phyloP scores from a whole-genome alignment of 2,329 filamentous ascomycete species.

The Fusarium drepaniforme region DNA sequence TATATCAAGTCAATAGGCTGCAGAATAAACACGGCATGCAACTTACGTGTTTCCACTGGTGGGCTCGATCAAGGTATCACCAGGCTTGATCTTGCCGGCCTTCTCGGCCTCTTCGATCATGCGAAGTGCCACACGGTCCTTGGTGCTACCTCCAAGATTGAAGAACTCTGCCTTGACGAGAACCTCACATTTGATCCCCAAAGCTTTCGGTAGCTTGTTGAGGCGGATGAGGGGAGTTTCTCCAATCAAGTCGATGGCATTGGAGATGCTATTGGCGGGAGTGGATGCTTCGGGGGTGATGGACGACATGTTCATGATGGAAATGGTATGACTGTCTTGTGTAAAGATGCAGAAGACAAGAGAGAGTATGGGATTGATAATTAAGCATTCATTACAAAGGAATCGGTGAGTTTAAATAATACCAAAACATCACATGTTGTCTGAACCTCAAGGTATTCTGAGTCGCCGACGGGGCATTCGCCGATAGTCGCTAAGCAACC shows the following conservation, averaged over 20 bases:
- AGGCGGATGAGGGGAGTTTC: conserved; percentile 92
- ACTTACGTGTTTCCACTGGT: conserved; percentile 90
- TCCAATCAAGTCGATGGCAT: conserved; percentile 87
- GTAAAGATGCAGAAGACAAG: background rate
- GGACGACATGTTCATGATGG: background rate
- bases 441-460: too few relatives aligned
- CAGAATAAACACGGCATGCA: background rate
- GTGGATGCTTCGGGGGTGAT: background rate
- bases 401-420: background rate
- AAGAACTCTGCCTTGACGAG: conserved; percentile 93
- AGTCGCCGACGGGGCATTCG: background rate
- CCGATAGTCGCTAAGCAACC: background rate
- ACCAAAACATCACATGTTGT: background rate
- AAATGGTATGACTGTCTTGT: background rate
- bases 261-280: conserved; percentile 40
- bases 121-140: conserved; percentile 92
- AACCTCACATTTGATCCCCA: conserved; percentile 89
- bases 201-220: conserved; percentile 89
- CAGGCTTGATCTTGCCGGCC: conserved; percentile 93
- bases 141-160: conserved; percentile 92
- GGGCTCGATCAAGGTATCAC: conserved; percentile 95
- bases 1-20: conserved; percentile 29
- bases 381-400: background rate
- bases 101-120: conserved; percentile 98
- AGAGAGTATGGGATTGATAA: background rate